Conservation (phyloP, 139 green algal species). For the Tetradesmus lagerheimii region DNA sequence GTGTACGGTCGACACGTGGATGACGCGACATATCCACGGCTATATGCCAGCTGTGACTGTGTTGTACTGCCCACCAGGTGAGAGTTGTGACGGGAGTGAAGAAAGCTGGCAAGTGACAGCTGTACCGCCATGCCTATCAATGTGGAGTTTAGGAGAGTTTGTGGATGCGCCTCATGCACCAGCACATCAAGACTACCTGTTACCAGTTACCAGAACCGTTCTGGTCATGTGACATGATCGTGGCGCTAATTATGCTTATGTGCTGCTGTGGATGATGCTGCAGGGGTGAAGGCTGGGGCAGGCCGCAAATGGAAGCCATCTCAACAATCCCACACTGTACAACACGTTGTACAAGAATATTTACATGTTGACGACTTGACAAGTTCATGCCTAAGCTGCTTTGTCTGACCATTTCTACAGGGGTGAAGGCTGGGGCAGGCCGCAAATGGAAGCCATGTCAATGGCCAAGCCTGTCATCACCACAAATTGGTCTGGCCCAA, state of each 20-base stretch:
- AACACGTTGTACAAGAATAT: neutral
- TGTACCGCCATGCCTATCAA: neutral
- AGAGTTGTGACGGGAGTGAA: neutral
- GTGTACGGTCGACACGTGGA: conserved; percentile 48
- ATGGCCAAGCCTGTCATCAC: conserved; percentile 67
- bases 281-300: conserved; percentile 75
- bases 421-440: conserved; percentile 78
- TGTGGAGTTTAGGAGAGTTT: too few species aligned
- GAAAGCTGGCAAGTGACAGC: neutral
- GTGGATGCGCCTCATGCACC: too few species aligned
- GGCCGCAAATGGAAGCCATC: conserved; percentile 77
- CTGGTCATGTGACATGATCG: too few species aligned
- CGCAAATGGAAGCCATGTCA: conserved; percentile 74
- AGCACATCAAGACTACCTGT: too few species aligned
- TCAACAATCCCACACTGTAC: too few species aligned
- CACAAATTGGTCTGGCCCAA: conserved; percentile 69
- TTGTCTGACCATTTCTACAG: conserved; percentile 50
- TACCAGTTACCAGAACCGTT: too few species aligned
- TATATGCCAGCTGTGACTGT: neutral
- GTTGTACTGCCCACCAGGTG: conserved; percentile 31
- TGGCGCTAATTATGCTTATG: neutral
- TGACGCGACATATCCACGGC: conserved; percentile 35
- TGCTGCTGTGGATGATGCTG: conserved; percentile 56
- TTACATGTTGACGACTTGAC: neutral
- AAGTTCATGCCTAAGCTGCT: neutral